Base-by-base conservation (phyloP, 164 flowering plant species). In the Magnolia kwangsiensis region DNA sequence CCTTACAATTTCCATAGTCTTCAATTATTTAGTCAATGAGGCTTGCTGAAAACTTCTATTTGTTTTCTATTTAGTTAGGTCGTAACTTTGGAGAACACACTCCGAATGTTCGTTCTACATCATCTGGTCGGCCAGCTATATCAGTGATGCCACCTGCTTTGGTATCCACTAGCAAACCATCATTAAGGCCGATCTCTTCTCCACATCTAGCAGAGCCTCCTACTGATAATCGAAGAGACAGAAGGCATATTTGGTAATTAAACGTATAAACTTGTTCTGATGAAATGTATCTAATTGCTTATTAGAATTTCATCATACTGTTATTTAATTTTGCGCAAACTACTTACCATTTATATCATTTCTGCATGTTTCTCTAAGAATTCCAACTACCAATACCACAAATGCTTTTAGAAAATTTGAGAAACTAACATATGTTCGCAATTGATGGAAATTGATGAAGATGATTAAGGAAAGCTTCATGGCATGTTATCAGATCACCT, bases 151-250 rank as follows among this genome's bases (percentile, higher is more conserved):
- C 88, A 63, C 85, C 81, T 78, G 74, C 88, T 23, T 72, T 85
- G 83, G 83, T 88, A n/a, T 96, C 94, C 13, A 71, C 92, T n/a
- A 73, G 78, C 65, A 87, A 87, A 29, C 86, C 91, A 70, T 78
- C 88, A 31, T 77, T 85, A 18, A 90, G 75, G 83, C 89, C 91
- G 20, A 61, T 79, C 13, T 11, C 84, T 74, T 76, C 87, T 71
- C 71, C 72, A 7, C 73, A 76, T 77, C 63, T 80, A 8, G 67
- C 80, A 23, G 94, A 86, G 66, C 51, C 74, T 79, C 83, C 81
- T n/a, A 19, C 50, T 63, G 86, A 83, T 51, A 72, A 19, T 76
- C 84, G 79, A 71, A 89, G 81, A 79, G 92, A 88, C 8, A 69
- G 14, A 84, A 91, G 96, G 97, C 92, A 84, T 65, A 18, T 9